These are phyloP conservation scores for Nissolia schottii DNA, from an alignment of 306 rosid species.

Conservation along the genomic window DNA sequence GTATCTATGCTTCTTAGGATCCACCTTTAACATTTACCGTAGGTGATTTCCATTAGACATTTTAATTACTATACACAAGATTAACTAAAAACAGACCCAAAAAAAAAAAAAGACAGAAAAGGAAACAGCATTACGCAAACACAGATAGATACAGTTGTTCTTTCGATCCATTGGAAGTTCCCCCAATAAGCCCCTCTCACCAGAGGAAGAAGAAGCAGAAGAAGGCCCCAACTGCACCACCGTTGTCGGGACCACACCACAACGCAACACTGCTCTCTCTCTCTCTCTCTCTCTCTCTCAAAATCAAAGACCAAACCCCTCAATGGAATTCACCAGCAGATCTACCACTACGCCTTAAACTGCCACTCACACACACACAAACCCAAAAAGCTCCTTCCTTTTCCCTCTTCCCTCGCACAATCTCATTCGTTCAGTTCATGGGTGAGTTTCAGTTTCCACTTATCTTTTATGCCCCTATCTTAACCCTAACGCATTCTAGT, in stretches of 20 bases:
- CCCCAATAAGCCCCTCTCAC: not conserved
- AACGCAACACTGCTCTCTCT: not conserved
- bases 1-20: no score
- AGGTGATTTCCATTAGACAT: no score
- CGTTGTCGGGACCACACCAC: slow-evolving; percentile 19
- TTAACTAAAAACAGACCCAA: not conserved
- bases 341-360: slow-evolving; percentile 39
- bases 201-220: not conserved
- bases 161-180: not conserved
- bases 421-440: slow-evolving; percentile 30
- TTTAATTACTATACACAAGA: no score
- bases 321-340: slow-evolving; percentile 36
- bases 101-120: not conserved
- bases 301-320: not conserved
- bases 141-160: not conserved
- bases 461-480: not conserved
- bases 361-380: no score
- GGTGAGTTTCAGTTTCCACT: slow-evolving; percentile 55
- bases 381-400: slow-evolving; percentile 12
- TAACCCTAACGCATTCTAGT: not conserved
- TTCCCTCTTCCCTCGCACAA: not conserved
- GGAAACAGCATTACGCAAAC: not conserved
- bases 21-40: no score
- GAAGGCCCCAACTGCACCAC: slow-evolving; percentile 10
- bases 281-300: not conserved